Evolutionary conservation across 139 green algal species (phyloP), one percentile per base, ranked within the genome.

Genomic region (Coelastrella sp.): DNA sequence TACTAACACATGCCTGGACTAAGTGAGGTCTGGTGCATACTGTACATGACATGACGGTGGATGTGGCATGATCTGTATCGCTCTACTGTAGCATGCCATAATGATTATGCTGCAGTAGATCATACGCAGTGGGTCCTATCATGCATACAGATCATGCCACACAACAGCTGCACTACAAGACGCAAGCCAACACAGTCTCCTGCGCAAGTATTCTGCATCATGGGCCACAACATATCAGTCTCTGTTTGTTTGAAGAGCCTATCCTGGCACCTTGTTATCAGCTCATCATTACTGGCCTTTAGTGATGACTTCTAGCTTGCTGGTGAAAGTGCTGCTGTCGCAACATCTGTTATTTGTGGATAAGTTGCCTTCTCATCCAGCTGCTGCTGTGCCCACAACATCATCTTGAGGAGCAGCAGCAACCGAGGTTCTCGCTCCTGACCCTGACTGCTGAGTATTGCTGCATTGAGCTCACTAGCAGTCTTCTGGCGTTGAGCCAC

Each of bases 401-500:
- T 67, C 88, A 98, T 87, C 81, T 97, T 96, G 38, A 98, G 88
- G 77, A 98, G 86, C 71, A 86, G 77, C 7, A 93, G 95, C 72
- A 98, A 87, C 30, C 91, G 86, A 27, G 95, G 83, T 85, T 98
- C 95, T 57, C 88, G 87, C 80, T 98, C 96, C 77, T 96, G 91
- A 30, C 90, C 86, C 88, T 98, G 91, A 74, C 81, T 93, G 43
- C 68, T 85, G 60, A 99, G 92, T 62, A 99, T 98, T n/a, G 96
- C 97, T 1, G 94, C 93, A 79, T 99, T 99, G 6, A 99, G 91
- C 86, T 99, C 95, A 77, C 91, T 94, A 32, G 97, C 97, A 2
- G 96, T 98, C 88, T 96, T 96, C 78, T 98, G 94, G 9, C 97
- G 92, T 90, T 99, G 96, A 19, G 90, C 85, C 9, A 93, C 63